Conservation (phyloP, 148 eudicot species). For the Arbutus unedo region DNA sequence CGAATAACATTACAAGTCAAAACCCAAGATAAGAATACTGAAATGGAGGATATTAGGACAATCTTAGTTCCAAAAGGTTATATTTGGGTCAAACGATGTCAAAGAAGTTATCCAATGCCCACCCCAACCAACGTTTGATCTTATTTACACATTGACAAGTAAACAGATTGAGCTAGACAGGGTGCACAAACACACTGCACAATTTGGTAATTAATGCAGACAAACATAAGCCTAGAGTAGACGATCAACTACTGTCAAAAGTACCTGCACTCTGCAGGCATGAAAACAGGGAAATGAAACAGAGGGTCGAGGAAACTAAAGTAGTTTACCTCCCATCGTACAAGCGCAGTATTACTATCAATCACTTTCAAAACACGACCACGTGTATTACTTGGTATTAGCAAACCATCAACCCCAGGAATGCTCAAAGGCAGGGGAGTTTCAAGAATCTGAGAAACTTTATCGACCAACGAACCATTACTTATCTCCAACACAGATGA, state of each 20-base stretch:
- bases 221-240: background rate
- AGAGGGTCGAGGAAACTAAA: background rate
- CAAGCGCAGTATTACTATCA: conserved; percentile 57
- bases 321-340: conserved; percentile 89
- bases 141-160: background rate
- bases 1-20: background rate
- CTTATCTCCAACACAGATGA: conserved; percentile 67
- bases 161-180: background rate
- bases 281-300: background rate
- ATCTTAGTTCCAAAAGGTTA: background rate
- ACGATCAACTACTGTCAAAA: background rate
- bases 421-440: conserved; percentile 52
- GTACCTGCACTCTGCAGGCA: background rate
- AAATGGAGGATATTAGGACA: background rate
- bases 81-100: background rate
- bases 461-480: conserved; percentile 37
- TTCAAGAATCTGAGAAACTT: conserved; percentile 55
- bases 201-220: background rate
- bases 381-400: conserved; percentile 66
- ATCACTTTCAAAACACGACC: conserved; percentile 75
- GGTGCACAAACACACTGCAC: background rate
- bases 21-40: background rate
- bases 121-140: background rate
- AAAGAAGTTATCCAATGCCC: background rate
- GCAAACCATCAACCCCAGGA: conserved; percentile 77